Conservation (phyloP, 257 asterid species). For the Gentiana straminea region DNA sequence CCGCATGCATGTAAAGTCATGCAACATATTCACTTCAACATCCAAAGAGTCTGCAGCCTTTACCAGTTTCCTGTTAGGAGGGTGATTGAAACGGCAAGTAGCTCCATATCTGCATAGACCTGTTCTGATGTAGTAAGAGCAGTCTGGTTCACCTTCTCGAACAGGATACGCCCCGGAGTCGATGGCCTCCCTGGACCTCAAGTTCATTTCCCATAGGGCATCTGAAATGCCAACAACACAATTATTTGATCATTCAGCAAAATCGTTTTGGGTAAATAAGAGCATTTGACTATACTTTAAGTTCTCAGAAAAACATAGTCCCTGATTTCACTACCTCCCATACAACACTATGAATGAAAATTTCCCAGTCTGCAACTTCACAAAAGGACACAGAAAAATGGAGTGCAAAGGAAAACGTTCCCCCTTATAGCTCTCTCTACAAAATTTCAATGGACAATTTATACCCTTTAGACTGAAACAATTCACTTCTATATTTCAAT, state of each 20-base stretch:
- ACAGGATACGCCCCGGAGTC: constrained; percentile 71
- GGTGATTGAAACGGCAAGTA: constrained; percentile 85
- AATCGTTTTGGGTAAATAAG: background rate
- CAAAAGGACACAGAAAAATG: too few relatives aligned
- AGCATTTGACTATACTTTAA: background rate
- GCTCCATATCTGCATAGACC: constrained; percentile 86
- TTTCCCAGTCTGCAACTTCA: too few relatives aligned
- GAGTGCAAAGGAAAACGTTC: too few relatives aligned
- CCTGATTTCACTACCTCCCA: background rate
- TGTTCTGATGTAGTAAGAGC: constrained; percentile 79
- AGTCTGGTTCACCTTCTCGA: constrained; percentile 83
- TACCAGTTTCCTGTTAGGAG: constrained; percentile 72
- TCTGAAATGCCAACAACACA: constrained; percentile 31
- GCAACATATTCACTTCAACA: constrained; percentile 1
- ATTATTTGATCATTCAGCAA: background rate
- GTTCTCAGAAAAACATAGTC: too few relatives aligned
- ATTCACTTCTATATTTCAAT: too few relatives aligned
- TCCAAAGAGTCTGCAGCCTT: constrained; percentile 11
- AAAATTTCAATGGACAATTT: too few relatives aligned
- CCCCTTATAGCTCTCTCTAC: too few relatives aligned
- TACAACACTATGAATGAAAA: too few relatives aligned
- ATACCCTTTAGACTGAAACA: too few relatives aligned
- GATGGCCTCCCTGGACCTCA: constrained; percentile 59
- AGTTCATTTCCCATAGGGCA: constrained; percentile 59
- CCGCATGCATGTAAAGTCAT: background rate